Percentiles rank a stretch among this genome's conserved stretches.
These are phyloP conservation scores for Fusarium stilboides DNA, from an alignment of 2,329 filamentous ascomycete genomes.

Conservation along the genomic window DNA sequence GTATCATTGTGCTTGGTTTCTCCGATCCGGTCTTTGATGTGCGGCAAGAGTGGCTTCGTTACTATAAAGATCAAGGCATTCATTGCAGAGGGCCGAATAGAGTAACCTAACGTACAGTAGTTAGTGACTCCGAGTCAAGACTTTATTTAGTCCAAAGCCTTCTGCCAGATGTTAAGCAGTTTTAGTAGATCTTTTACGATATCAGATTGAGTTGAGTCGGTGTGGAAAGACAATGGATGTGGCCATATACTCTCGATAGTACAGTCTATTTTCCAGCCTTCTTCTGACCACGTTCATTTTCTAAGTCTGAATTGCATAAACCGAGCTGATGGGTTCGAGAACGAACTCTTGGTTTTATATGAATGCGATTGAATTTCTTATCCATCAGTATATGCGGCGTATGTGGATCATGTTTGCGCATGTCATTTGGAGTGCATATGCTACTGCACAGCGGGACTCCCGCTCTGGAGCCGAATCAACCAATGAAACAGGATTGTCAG, in stretches of 20 bases:
- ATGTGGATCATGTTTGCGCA: constrained; percentile 18
- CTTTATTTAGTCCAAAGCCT: neutral
- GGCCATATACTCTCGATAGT: neutral
- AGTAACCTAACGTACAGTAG: neutral
- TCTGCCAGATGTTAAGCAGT: neutral
- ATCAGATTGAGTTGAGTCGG: neutral
- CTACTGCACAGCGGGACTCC: constrained; percentile 41
- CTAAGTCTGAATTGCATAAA: no score
- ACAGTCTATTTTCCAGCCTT: neutral
- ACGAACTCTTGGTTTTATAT: neutral
- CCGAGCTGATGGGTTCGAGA: no score
- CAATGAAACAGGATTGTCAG: constrained; percentile 24
- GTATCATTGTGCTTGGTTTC: no score
- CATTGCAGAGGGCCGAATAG: neutral
- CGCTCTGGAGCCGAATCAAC: constrained; percentile 25
- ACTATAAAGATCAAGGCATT: neutral
- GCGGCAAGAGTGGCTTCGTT: neutral
- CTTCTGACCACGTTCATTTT: neutral
- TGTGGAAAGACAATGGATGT: neutral
- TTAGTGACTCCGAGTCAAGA: neutral
- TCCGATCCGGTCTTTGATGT: neutral
- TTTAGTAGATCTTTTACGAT: neutral
- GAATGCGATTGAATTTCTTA: no score
- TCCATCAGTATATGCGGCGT: neutral
- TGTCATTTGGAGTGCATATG: constrained; percentile 25